Base-by-base conservation (phyloP, 2,329 filamentous ascomycete species). In the Aspergillus aculeatinus region DNA sequence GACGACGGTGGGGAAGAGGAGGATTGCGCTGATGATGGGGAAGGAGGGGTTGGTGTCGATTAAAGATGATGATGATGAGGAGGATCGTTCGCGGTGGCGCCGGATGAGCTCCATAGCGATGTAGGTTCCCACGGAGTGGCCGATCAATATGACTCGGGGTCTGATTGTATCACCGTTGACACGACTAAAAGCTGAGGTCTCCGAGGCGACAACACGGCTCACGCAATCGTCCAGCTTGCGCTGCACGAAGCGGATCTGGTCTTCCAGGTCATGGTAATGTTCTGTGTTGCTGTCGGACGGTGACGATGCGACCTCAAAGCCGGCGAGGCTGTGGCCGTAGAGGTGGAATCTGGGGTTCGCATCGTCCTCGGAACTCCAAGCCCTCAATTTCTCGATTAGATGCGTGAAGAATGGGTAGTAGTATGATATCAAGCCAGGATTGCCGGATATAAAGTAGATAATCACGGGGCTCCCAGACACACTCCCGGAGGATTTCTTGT, bases 1-100 rank as follows among this genome's bases (percentile, higher is more conserved):
- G n/a, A 87, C 82, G 42, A 93, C 82, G 1, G 90, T 91, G 1
- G 90, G 89, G 71, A 92, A 92, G 19, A 93, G 80, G 58, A 92
- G 79, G 48, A 92, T 80, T 1, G 83, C 89, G 0, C 78, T 77
- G 31, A 76, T 67, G 25, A 81, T 74, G 60, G 77, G 74, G 49
- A 80, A 76, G 11, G 33, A 16, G 14, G 33, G 3, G 14, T 35
- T 35, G 5, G 2, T 14, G 33, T 67, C 61, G 6, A 58, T 60
- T 4, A 27, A 47, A 12, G 29, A 29, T 29, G 27, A 9, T 29
- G 27, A 27, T 29, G 27, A 2, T 27, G 27, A 29, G 7, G 27
- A 29, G 27, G 7, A 10, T 4, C 76, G 65, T 42, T 77, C 77
- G 39, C 81, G 76, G 62, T 87, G 82, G 10, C 85, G 79, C 62